These are phyloP conservation scores for Claviceps sp. DNA, from an alignment of 2,329 filamentous ascomycete genomes.

Conservation along the genomic window DNA sequence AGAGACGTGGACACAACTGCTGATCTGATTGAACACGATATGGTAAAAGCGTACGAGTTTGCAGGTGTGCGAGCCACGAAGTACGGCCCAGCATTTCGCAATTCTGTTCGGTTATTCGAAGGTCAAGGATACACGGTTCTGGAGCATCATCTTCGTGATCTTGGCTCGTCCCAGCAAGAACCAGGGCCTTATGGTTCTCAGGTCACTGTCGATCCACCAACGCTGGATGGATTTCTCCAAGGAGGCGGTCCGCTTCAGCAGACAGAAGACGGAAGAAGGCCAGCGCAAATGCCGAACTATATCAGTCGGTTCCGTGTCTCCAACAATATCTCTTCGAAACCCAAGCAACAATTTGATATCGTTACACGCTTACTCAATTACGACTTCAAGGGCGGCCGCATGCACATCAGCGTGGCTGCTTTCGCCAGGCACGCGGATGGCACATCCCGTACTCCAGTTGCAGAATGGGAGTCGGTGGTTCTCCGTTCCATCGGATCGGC, in stretches of 20 bases:
- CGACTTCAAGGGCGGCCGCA: conserved; percentile 13
- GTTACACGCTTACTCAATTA: conserved; percentile 13
- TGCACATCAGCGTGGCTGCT: conserved; percentile 14
- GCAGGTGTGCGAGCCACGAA: conserved; percentile 8
- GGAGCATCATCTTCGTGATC: conserved; percentile 11
- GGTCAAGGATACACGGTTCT: conserved; percentile 11
- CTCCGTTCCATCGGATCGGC: conserved; percentile 4
- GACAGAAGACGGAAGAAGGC: conserved; percentile 9
- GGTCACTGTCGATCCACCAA: conserved; percentile 15
- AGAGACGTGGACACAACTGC: conserved; percentile 2
- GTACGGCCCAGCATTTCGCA: conserved; percentile 15
- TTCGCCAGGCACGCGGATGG: conserved; percentile 8
- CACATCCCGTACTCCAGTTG: conserved; percentile 7
- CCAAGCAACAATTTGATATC: conserved; percentile 9
- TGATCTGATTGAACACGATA: conserved; percentile 3
- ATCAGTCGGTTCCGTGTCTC: conserved; percentile 17
- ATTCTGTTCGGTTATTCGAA: conserved; percentile 11
- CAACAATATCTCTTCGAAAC: conserved; percentile 13
- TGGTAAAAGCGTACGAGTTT: conserved; percentile 1
- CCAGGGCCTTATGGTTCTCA: conserved; percentile 10
- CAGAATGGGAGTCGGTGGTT: conserved; percentile 12
- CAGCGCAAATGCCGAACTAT: conserved; percentile 18
- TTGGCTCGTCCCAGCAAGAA: conserved; percentile 3
- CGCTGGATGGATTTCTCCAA: conserved; percentile 15
- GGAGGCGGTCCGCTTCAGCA: conserved; percentile 12